A percentile compares a stretch with the other conserved stretches of the same genome.
phyloP scores from a whole-genome alignment of 495 filamentous ascomycete species.

The Pyrenopolyporus hunteri region DNA sequence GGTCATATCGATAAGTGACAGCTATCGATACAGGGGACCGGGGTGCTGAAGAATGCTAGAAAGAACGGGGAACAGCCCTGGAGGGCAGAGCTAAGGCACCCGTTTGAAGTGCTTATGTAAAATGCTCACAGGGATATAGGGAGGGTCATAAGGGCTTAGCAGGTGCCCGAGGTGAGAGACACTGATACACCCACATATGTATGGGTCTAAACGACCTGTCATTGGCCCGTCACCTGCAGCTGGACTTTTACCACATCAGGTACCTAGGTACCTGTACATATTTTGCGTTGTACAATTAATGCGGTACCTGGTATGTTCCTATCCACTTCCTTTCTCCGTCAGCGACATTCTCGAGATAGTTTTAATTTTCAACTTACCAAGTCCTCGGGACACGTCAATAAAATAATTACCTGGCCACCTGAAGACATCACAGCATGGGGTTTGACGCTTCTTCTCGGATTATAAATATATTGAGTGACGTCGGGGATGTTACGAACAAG shows the following conservation, averaged over 20 bases:
- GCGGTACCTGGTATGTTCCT: not conserved
- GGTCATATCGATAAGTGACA: conserved; percentile 22
- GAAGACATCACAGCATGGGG: no score
- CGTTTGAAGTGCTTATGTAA: no score
- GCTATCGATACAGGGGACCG: conserved; percentile 14
- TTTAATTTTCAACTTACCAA: conserved; percentile 9
- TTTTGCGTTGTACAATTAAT: not conserved
- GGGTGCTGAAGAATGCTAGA: no score
- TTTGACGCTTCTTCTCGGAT: no score
- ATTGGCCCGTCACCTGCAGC: conserved; percentile 8
- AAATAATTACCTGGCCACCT: not conserved
- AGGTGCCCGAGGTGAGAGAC: conserved; percentile 22
- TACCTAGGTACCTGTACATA: not conserved
- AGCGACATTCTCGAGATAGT: no score
- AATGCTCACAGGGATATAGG: not conserved
- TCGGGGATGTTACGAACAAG: conserved; percentile 23
- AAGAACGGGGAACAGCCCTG: no score
- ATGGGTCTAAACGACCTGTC: not conserved
- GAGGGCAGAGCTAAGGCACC: no score
- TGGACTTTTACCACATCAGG: not conserved
- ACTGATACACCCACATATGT: conserved; percentile 16
- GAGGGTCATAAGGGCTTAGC: conserved; percentile 24
- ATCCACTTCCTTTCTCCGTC: not conserved
- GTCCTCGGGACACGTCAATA: not conserved
- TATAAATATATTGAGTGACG: conserved; percentile 36